Percentiles rank a stretch among this genome's conserved stretches.
These are phyloP conservation scores for Ganoderma lingzhi DNA, from an alignment of 1,284 basidiomycete genomes.

Conservation along the genomic window DNA sequence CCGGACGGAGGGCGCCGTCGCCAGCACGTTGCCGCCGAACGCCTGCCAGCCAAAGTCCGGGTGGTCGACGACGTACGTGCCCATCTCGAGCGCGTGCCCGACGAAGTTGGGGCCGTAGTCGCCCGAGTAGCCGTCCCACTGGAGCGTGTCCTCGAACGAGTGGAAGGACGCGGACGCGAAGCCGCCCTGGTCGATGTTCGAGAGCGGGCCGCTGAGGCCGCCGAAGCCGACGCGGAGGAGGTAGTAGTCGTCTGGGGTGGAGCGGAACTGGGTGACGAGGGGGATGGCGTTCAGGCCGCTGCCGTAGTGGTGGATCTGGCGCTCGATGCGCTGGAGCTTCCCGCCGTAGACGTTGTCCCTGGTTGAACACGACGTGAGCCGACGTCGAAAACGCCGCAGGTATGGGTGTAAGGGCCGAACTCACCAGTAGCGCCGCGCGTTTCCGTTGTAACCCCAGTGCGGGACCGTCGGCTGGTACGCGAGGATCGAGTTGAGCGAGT, in stretches of 20 bases:
- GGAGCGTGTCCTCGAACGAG: conserved; percentile 63
- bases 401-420: conserved; percentile 17
- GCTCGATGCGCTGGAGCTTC: no score
- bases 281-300: conserved; percentile 43
- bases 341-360: conserved; percentile 56
- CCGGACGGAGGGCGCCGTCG: conserved; percentile 49
- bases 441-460: conserved; percentile 71
- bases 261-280: conserved; percentile 57
- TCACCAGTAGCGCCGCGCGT: conserved; percentile 65
- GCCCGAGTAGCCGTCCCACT: conserved; percentile 61
- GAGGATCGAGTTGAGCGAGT: conserved; percentile 64
- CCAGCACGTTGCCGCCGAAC: conserved; percentile 59
- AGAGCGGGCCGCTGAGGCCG: conserved; percentile 59
- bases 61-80: conserved; percentile 23
- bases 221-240: conserved; percentile 62
- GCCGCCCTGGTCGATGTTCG: conserved; percentile 64
- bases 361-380: neutral
- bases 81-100: no score
- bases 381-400: neutral
- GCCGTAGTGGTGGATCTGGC: no score
- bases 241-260: conserved; percentile 57
- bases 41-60: conserved; percentile 71
- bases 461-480: conserved; percentile 65
- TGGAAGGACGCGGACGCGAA: conserved; percentile 69
- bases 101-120: no score